These are phyloP conservation scores for Carallia pectinifolia DNA, from an alignment of 345 rosid genomes.

Conservation along the genomic window DNA sequence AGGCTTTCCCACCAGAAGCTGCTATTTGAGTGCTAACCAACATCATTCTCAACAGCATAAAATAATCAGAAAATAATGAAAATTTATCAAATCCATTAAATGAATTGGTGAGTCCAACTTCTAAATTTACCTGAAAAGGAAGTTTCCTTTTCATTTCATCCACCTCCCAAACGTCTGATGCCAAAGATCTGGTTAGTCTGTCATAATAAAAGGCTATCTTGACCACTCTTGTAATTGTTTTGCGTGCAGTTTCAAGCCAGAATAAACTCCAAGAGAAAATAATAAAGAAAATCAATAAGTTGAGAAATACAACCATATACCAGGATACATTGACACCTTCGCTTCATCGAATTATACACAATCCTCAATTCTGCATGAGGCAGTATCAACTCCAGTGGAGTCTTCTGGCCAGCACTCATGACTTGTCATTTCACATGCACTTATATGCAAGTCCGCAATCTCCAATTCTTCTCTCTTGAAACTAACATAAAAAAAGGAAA, in stretches of 20 bases:
- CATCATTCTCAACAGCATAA: conserved; percentile 14
- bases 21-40: conserved; percentile 21
- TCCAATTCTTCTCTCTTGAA: too few species aligned
- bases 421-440: conserved; percentile 78
- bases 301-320: not conserved
- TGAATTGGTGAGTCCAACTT: not conserved
- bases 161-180: too few species aligned
- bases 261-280: not conserved
- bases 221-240: too few species aligned
- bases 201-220: too few species aligned
- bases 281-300: not conserved
- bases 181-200: too few species aligned
- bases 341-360: conserved; percentile 61
- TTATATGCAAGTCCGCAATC: conserved; percentile 74
- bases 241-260: too few species aligned
- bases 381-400: conserved; percentile 33
- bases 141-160: conserved; percentile 28
- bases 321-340: conserved; percentile 36
- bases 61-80: not conserved
- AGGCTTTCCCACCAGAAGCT: conserved; percentile 96
- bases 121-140: conserved; percentile 68
- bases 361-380: conserved; percentile 55
- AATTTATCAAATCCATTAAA: not conserved
- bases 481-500: too few species aligned
- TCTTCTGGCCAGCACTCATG: too few species aligned